Evolutionary conservation across 306 rosid species (phyloP).

Genomic region (Pachyrhizus erosus): DNA sequence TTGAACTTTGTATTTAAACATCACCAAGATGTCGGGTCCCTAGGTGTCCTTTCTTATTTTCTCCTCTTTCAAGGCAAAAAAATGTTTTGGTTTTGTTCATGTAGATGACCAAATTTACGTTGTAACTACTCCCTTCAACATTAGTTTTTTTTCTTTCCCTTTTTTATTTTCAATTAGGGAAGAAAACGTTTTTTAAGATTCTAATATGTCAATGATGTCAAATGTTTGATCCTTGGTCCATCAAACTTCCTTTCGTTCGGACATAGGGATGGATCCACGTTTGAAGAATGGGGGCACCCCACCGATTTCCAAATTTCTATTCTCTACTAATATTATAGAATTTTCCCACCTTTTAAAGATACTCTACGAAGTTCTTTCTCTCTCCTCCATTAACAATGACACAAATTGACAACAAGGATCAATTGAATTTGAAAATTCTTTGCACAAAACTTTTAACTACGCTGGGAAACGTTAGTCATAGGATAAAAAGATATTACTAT

Average conservation of each 20-base stretch:
- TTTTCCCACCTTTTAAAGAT: not conserved
- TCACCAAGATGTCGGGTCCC: constrained; percentile 59
- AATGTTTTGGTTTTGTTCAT: not conserved
- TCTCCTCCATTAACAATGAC: not conserved
- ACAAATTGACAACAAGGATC: not conserved
- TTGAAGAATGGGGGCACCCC: not conserved
- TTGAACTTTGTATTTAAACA: constrained; percentile 51
- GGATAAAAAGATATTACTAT: too few relatives aligned
- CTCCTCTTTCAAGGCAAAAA: not conserved
- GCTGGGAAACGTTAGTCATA: too few relatives aligned
- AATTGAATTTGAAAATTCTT: not conserved
- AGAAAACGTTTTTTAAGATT: not conserved
- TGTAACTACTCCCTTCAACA: not conserved
- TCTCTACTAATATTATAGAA: not conserved
- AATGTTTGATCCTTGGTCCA: not conserved
- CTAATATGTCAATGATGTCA: not conserved
- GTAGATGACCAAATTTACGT: not conserved
- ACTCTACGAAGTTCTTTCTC: not conserved
- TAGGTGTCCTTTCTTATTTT: constrained; percentile 21
- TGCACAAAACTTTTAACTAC: too few relatives aligned
- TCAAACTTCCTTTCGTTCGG: not conserved
- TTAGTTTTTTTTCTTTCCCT: not conserved
- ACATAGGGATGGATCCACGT: not conserved
- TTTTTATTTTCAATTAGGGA: not conserved
- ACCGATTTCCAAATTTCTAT: not conserved